Percentiles rank a stretch among this genome's conserved stretches.
Conservation (phyloP, 352 stramenopile species). For the Plasmopara viticola region DNA sequence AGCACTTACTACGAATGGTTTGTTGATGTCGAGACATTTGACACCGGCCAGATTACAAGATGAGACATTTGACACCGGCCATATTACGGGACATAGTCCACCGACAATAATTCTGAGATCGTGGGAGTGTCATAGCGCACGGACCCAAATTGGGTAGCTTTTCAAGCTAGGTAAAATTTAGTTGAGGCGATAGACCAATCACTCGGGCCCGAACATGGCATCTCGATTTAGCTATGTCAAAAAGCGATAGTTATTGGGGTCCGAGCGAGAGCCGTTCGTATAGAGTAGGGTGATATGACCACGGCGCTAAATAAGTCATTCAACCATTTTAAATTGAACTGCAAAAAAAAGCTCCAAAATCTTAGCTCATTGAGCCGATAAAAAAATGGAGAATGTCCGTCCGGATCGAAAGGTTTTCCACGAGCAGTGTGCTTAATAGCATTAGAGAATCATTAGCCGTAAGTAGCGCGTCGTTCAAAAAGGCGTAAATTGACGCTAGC, state of each 20-base stretch:
- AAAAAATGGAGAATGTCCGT: neutral
- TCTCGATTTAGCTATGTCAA: neutral
- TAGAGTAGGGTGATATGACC: neutral
- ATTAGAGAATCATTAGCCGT: neutral
- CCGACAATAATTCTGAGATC: neutral
- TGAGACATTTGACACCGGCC: too few relatives aligned
- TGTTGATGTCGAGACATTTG: neutral
- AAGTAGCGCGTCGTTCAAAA: too few relatives aligned
- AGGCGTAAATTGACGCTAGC: neutral
- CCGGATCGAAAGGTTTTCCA: neutral
- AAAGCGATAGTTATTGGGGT: neutral
- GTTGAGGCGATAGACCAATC: neutral
- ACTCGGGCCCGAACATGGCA: neutral
- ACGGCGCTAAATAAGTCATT: neutral
- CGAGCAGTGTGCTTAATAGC: neutral
- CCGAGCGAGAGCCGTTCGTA: neutral
- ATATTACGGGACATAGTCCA: neutral
- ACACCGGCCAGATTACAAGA: neutral
- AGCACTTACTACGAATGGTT: constrained; percentile 4
- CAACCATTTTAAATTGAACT: neutral
- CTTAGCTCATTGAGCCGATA: neutral
- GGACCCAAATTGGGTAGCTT: neutral
- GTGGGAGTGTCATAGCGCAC: neutral
- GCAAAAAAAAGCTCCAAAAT: neutral
- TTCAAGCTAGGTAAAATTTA: neutral